These are phyloP conservation scores for Jasminum sambac DNA, from an alignment of 257 asterid species.

Conservation along the genomic window DNA sequence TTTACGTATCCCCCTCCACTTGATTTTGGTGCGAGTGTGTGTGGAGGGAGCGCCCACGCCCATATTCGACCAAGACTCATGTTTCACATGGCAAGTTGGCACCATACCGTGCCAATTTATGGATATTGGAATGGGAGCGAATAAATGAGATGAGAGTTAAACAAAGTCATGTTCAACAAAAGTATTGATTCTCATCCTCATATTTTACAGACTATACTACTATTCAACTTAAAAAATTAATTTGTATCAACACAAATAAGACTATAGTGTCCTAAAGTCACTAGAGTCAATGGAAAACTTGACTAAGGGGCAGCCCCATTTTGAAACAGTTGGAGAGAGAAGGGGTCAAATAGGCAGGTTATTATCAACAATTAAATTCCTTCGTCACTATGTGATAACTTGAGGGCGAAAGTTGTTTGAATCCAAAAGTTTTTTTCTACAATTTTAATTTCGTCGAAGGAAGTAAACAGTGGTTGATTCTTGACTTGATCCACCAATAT, in stretches of 20 bases:
- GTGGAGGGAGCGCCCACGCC: too few relatives aligned
- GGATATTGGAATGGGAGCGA: too few relatives aligned
- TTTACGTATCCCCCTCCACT: too few relatives aligned
- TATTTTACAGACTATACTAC: too few relatives aligned
- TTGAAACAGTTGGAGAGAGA: background rate
- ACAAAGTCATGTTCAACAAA: background rate
- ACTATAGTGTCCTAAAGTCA: background rate
- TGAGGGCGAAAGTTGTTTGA: background rate
- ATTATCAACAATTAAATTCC: conserved; percentile 8
- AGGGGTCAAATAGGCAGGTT: conserved; percentile 1
- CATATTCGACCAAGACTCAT: too few relatives aligned
- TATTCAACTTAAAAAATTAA: too few relatives aligned
- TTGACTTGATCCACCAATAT: conserved; percentile 29
- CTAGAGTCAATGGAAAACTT: background rate
- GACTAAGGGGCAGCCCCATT: background rate
- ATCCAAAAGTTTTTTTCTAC: background rate
- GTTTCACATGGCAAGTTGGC: too few relatives aligned
- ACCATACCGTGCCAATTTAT: too few relatives aligned
- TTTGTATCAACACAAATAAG: background rate
- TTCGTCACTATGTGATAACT: conserved; percentile 7
- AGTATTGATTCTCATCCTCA: too few relatives aligned
- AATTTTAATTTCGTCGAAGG: background rate
- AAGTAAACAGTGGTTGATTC: background rate
- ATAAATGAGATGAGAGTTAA: too few relatives aligned
- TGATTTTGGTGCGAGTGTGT: too few relatives aligned